These are phyloP conservation scores for Neospora caninum DNA, from an alignment of 169 alveolate genomes.

Conservation along the genomic window DNA sequence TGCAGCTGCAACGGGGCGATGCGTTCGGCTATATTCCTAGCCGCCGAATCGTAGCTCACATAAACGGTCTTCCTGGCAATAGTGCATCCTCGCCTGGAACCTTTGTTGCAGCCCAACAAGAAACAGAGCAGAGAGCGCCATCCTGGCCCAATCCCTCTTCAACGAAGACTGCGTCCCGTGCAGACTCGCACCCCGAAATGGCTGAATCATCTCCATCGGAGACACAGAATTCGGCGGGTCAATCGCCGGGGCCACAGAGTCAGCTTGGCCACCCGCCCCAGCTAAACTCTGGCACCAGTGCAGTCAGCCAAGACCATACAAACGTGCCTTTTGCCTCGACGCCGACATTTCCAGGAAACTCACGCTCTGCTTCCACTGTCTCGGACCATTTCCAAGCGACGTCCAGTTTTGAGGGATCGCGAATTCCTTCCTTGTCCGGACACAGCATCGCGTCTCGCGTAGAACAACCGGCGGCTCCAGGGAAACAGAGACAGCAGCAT, in stretches of 20 bases:
- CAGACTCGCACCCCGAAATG: neutral
- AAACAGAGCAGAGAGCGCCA: neutral
- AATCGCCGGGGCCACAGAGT: neutral
- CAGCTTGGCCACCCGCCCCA: neutral
- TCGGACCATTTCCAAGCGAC: no score
- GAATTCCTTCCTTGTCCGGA: no score
- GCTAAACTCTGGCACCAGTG: neutral
- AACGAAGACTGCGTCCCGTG: neutral
- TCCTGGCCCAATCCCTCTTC: neutral
- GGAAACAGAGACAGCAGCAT: no score
- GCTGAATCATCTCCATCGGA: neutral
- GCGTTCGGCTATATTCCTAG: neutral
- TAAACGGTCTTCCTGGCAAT: neutral
- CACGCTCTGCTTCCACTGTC: no score
- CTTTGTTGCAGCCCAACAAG: neutral
- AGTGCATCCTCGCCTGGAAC: neutral
- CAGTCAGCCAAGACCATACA: neutral
- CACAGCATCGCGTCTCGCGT: no score
- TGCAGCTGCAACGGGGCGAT: neutral
- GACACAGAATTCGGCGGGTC: neutral
- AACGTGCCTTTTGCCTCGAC: no score
- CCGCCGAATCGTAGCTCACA: neutral
- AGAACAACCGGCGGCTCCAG: no score
- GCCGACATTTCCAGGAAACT: no score
- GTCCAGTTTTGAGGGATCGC: no score